These are phyloP conservation scores for Alloteropsis semialata DNA, from an alignment of 176 grass and related monocot genomes.

Conservation along the genomic window DNA sequence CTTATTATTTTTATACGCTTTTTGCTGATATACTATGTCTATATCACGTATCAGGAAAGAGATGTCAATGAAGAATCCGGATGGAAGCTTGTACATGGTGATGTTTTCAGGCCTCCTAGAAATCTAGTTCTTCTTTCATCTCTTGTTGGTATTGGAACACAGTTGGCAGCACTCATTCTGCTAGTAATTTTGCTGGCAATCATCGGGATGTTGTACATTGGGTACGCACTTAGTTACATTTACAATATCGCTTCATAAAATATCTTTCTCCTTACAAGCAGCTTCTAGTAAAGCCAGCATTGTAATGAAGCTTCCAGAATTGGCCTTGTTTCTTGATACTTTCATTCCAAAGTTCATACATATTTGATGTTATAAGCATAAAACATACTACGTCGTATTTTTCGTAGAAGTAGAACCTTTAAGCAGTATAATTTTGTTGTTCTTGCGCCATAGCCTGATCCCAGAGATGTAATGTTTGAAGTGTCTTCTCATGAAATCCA, in stretches of 20 bases:
- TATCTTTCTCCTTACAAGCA: neutral
- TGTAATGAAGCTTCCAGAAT: neutral
- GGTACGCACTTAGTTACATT: slow-evolving; percentile 53
- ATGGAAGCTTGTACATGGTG: slow-evolving; percentile 98
- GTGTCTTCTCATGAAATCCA: neutral
- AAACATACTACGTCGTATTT: neutral
- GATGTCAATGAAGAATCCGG: slow-evolving; percentile 95
- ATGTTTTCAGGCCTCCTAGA: slow-evolving; percentile 86
- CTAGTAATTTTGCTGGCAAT: slow-evolving; percentile 92
- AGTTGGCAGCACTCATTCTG: slow-evolving; percentile 78
- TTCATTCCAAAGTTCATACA: neutral
- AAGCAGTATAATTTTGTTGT: neutral
- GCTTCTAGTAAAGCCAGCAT: neutral
- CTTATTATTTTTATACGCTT: neutral
- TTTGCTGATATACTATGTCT: slow-evolving; percentile 20
- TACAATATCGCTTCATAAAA: slow-evolving; percentile 9
- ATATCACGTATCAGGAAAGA: slow-evolving; percentile 63
- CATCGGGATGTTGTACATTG: slow-evolving; percentile 85
- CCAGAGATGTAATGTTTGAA: neutral
- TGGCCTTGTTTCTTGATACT: neutral
- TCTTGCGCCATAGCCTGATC: neutral
- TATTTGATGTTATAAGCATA: neutral
- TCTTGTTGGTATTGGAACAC: slow-evolving; percentile 79
- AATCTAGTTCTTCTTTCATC: slow-evolving; percentile 84
- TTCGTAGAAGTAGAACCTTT: neutral